phyloP scores from a whole-genome alignment of 805 yeast species.

The Suhomyces kilbournensis region DNA sequence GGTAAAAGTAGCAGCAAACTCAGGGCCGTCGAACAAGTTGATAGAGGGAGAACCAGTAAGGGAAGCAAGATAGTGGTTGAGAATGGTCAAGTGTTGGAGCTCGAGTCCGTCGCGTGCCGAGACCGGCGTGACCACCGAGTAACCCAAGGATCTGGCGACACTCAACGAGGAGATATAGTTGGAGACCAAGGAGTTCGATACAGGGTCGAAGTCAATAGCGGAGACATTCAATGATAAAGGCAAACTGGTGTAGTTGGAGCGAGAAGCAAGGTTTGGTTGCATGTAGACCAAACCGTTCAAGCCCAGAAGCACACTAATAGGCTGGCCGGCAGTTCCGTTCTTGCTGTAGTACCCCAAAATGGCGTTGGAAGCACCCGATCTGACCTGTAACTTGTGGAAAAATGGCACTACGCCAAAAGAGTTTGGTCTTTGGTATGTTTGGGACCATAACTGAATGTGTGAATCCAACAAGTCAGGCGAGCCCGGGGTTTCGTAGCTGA shows the following conservation, averaged over 20 bases:
- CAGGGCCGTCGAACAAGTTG: constrained; percentile 79
- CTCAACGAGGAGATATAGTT: constrained; percentile 62
- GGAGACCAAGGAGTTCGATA: constrained; percentile 50
- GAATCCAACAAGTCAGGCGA: constrained; percentile 58
- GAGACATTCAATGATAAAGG: constrained; percentile 74
- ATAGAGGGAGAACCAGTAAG: constrained; percentile 53
- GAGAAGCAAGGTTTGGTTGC: constrained; percentile 53
- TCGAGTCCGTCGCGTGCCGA: constrained; percentile 47
- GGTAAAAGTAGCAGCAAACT: constrained; percentile 51
- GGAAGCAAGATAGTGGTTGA: constrained; percentile 59
- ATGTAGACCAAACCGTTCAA: constrained; percentile 67
- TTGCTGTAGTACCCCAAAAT: constrained; percentile 64
- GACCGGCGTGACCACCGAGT: constrained; percentile 69
- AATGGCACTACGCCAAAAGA: constrained; percentile 58
- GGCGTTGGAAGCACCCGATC: constrained; percentile 81
- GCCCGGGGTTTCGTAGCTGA: constrained; percentile 69
- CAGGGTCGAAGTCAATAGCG: constrained; percentile 67
- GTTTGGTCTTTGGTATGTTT: constrained; percentile 47
- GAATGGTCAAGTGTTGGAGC: constrained; percentile 62
- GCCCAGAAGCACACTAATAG: constrained; percentile 53
- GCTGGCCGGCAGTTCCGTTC: constrained; percentile 34
- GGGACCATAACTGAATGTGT: constrained; percentile 60
- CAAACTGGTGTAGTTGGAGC: constrained; percentile 22
- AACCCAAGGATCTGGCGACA: constrained; percentile 59
- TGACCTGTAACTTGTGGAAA: constrained; percentile 61